phyloP scores from a whole-genome alignment of 1,139 yeast species.

The Geotrichum klebahnii region DNA sequence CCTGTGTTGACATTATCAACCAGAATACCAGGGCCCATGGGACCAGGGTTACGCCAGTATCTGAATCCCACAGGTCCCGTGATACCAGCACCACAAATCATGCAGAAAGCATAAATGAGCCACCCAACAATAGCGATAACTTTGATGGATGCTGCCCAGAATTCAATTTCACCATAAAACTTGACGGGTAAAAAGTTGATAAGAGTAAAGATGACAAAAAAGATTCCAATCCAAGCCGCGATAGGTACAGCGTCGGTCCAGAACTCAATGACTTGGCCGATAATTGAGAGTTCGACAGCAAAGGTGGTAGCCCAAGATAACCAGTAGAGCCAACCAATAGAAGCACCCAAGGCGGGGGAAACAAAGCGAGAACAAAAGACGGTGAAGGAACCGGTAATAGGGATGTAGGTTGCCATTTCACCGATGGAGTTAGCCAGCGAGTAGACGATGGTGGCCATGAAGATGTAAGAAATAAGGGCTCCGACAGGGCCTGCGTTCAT shows the following conservation, averaged over 20 bases:
- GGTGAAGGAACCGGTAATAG: slow-evolving; percentile 60
- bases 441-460: slow-evolving; percentile 52
- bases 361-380: slow-evolving; percentile 58
- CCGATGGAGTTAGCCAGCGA: slow-evolving; percentile 57
- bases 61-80: slow-evolving; percentile 48
- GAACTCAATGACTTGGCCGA: slow-evolving; percentile 55
- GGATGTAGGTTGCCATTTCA: slow-evolving; percentile 60
- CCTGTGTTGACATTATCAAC: slow-evolving; percentile 38
- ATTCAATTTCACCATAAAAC: slow-evolving; percentile 63
- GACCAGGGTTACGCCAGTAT: slow-evolving; percentile 42
- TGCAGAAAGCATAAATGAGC: slow-evolving; percentile 55
- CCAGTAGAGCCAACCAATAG: slow-evolving; percentile 61
- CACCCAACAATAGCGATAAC: slow-evolving; percentile 53
- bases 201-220: slow-evolving; percentile 53
- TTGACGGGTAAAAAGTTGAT: slow-evolving; percentile 55
- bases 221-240: slow-evolving; percentile 55
- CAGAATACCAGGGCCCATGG: slow-evolving; percentile 51
- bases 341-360: slow-evolving; percentile 59
- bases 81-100: slow-evolving; percentile 59
- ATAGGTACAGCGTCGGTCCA: slow-evolving; percentile 57
- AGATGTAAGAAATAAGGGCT: slow-evolving; percentile 46
- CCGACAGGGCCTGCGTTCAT: slow-evolving; percentile 56
- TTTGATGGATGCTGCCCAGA: slow-evolving; percentile 61
- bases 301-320: slow-evolving; percentile 60
- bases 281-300: slow-evolving; percentile 58